phyloP scores from a whole-genome alignment of 2,329 filamentous ascomycete species.

The Lachnellula cervina region DNA sequence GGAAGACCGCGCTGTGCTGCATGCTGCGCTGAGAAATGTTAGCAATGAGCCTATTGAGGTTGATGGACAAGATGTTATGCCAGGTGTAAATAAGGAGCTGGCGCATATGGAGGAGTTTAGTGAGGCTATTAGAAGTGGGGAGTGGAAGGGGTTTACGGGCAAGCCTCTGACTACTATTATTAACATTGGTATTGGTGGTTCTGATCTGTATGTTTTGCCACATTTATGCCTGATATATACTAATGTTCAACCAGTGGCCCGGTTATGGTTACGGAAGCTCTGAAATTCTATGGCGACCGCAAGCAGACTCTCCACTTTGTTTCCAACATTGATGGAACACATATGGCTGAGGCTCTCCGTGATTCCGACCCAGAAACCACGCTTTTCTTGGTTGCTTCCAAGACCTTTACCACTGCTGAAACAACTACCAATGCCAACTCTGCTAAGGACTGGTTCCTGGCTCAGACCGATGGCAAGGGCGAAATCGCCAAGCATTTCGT shows the following conservation, averaged over 20 bases:
- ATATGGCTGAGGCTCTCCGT: conserved; percentile 89
- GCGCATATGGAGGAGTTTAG: conserved; percentile 99
- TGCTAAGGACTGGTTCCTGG: conserved; percentile 94
- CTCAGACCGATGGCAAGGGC: conserved; percentile 68
- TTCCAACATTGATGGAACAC: conserved; percentile 98
- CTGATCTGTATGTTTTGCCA: conserved; percentile 75
- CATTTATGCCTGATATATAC: not conserved
- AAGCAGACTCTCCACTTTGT: conserved; percentile 94
- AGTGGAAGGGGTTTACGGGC: conserved; percentile 96
- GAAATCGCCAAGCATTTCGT: conserved; percentile 99
- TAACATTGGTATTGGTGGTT: conserved; percentile 97
- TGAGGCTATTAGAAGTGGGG: conserved; percentile 85
- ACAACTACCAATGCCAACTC: conserved; percentile 96
- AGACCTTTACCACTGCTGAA: conserved; percentile 99
- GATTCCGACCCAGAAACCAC: conserved; percentile 92
- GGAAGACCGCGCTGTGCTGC: conserved; percentile 92
- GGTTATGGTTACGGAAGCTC: conserved; percentile 97
- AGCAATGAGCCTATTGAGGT: conserved; percentile 78
- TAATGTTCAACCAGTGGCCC: conserved; percentile 62
- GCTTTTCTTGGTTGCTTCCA: conserved; percentile 97
- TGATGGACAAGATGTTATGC: conserved; percentile 88
- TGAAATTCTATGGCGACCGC: conserved; percentile 87
- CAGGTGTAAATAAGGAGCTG: conserved; percentile 84
- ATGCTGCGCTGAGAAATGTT: conserved; percentile 88
- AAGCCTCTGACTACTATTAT: conserved; percentile 96